Percentiles rank a stretch among this genome's conserved stretches.
phyloP scores from a whole-genome alignment of 345 rosid genomes.

The Salix koriyanagi region DNA sequence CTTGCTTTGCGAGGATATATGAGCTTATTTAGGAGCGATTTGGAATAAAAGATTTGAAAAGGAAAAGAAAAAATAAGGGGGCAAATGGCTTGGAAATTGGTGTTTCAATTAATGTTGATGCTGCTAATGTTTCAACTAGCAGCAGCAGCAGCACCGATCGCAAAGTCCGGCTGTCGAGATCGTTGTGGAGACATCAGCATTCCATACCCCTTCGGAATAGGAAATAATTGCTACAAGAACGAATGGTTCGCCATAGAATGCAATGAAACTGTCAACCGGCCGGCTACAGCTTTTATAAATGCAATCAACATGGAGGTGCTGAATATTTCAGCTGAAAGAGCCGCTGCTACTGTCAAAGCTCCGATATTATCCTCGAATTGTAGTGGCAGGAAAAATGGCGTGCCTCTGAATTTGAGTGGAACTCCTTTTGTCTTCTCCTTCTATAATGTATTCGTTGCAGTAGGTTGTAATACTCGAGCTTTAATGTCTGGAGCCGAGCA shows the following conservation, averaged over 20 bases:
- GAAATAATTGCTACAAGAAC: neutral
- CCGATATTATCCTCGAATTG: neutral
- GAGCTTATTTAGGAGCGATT: too few species aligned
- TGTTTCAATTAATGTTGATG: neutral
- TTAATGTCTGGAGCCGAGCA: neutral
- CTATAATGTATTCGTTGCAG: neutral
- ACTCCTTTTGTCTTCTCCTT: slow-evolving; percentile 4
- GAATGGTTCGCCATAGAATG: slow-evolving; percentile 4
- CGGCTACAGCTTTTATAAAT: neutral
- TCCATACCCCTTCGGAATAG: slow-evolving; percentile 16
- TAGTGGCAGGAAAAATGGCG: too few species aligned
- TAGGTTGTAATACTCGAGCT: slow-evolving; percentile 8
- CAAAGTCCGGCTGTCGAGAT: neutral
- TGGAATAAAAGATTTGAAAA: too few species aligned
- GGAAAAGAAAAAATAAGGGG: too few species aligned
- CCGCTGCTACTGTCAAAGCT: neutral
- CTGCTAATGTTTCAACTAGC: neutral
- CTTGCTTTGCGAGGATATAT: too few species aligned
- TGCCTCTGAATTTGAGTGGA: neutral
- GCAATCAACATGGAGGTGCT: neutral
- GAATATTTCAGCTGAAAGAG: too few species aligned
- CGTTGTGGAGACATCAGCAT: slow-evolving; percentile 12
- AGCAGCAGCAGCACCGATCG: neutral
- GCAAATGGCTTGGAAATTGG: neutral
- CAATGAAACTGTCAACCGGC: neutral